Evolutionary conservation across 805 yeast genomes (phyloP).

Genomic region (Debaryomyces castellii): DNA sequence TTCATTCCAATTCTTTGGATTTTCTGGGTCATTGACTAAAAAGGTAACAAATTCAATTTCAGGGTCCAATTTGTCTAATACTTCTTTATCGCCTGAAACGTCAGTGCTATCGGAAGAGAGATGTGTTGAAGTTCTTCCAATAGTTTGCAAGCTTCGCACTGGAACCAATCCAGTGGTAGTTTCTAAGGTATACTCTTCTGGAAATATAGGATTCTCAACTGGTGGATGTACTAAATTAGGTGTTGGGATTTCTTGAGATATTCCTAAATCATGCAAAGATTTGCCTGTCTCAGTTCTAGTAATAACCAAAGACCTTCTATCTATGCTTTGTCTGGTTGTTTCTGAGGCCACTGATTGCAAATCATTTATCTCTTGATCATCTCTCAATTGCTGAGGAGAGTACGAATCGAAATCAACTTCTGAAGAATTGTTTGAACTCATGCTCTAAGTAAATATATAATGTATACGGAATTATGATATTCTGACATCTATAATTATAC

Average conservation of each 20-base stretch:
- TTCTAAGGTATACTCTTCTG: constrained; percentile 89
- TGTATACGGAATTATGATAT: not conserved
- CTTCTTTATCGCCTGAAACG: constrained; percentile 14
- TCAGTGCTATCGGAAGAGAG: constrained; percentile 7
- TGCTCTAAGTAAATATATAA: not conserved
- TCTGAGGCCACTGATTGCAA: constrained; percentile 44
- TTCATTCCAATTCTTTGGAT: constrained; percentile 83
- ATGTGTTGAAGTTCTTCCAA: constrained; percentile 52
- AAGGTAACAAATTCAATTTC: constrained; percentile 86
- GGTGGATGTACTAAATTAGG: constrained; percentile 49
- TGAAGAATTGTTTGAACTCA: not conserved
- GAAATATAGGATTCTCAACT: constrained; percentile 71
- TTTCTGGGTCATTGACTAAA: constrained; percentile 74
- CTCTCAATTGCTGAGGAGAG: not conserved
- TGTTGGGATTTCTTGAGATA: constrained; percentile 51
- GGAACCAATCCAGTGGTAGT: constrained; percentile 89
- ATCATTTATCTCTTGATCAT: constrained; percentile 19
- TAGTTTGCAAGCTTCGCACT: constrained; percentile 61
- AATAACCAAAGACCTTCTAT: constrained; percentile 31
- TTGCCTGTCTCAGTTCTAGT: constrained; percentile 71
- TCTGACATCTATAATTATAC: not conserved
- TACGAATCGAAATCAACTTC: not conserved
- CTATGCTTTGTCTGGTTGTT: constrained; percentile 7
- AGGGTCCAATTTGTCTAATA: constrained; percentile 42
- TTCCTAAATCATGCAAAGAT: constrained; percentile 63